A percentile compares a stretch with the other conserved stretches of the same genome.
Conservation (phyloP, 2,329 filamentous ascomycete species). For the Diaporthe sp. region DNA sequence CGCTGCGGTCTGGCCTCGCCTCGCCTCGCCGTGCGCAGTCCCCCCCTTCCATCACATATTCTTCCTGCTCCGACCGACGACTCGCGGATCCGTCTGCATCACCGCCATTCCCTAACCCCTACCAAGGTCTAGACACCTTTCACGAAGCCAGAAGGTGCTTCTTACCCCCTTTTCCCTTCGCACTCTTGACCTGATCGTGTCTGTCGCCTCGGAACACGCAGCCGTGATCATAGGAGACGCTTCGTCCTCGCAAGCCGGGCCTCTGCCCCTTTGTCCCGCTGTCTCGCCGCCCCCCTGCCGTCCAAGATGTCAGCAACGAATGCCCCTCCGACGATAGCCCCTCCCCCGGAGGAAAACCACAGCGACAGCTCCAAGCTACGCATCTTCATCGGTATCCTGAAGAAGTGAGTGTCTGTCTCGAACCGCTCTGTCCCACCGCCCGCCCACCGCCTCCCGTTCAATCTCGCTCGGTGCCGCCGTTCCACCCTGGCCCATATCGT, state of each 20-base stretch:
- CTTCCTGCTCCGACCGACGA: background rate
- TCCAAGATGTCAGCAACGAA: slow-evolving; percentile 52
- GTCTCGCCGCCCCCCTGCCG: slow-evolving; percentile 14
- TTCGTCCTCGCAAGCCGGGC: slow-evolving; percentile 31
- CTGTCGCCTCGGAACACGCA: background rate
- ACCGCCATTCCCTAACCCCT: slow-evolving; percentile 38
- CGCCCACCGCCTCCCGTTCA: background rate
- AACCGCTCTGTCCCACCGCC: background rate
- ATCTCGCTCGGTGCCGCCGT: background rate
- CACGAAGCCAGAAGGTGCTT: slow-evolving; percentile 14
- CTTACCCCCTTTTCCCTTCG: background rate
- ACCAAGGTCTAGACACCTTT: background rate
- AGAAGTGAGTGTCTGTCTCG: slow-evolving; percentile 74
- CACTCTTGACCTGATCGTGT: background rate
- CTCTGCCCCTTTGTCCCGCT: slow-evolving; percentile 30
- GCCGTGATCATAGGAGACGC: slow-evolving; percentile 10
- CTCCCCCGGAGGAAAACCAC: slow-evolving; percentile 60
- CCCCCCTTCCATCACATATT: slow-evolving; percentile 3
- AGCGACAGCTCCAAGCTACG: slow-evolving; percentile 91
- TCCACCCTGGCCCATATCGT: background rate
- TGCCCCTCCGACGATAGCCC: slow-evolving; percentile 42
- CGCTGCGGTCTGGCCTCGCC: slow-evolving; percentile 28
- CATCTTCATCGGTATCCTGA: slow-evolving; percentile 88
- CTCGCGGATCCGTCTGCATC: slow-evolving; percentile 32
- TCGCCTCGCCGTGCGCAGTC: slow-evolving; percentile 15